Percentiles rank a stretch among this genome's conserved stretches.
Conservation (phyloP, 2,329 filamentous ascomycete genomes). For the Penicillium hordei region DNA sequence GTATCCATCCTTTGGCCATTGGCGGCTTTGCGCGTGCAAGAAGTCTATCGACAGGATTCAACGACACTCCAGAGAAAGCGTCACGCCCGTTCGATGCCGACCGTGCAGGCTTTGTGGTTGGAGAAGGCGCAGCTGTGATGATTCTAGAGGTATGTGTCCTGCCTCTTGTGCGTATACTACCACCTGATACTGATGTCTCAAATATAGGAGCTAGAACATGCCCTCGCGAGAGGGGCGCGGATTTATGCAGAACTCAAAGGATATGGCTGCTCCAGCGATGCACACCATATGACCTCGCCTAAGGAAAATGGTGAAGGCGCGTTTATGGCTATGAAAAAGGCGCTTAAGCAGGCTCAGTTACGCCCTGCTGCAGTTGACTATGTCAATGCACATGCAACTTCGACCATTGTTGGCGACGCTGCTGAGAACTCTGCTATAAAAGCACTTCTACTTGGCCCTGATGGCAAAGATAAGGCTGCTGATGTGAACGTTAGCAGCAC, state of each 20-base stretch:
- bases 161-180: not conserved
- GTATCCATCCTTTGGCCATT: constrained; percentile 90
- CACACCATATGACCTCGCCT: constrained; percentile 90
- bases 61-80: constrained; percentile 66
- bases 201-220: constrained; percentile 74
- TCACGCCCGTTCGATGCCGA: constrained; percentile 84
- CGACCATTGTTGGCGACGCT: constrained; percentile 78
- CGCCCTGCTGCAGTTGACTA: constrained; percentile 76
- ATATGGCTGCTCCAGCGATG: constrained; percentile 88
- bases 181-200: not conserved
- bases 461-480: constrained; percentile 61
- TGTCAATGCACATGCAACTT: constrained; percentile 93
- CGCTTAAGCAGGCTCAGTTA: constrained; percentile 70
- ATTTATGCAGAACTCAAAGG: constrained; percentile 89
- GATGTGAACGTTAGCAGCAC: constrained; percentile 86
- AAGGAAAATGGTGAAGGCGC: constrained; percentile 79
- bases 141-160: constrained; percentile 66
- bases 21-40: constrained; percentile 87
- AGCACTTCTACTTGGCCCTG: constrained; percentile 69
- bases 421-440: constrained; percentile 86
- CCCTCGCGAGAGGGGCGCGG: constrained; percentile 70
- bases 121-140: constrained; percentile 85
- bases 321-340: constrained; percentile 78
- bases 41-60: constrained; percentile 79
- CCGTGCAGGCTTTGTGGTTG: constrained; percentile 84